These are phyloP conservation scores for Trichoderma semiorbis DNA, from an alignment of 2,329 filamentous ascomycete species.

Conservation along the genomic window DNA sequence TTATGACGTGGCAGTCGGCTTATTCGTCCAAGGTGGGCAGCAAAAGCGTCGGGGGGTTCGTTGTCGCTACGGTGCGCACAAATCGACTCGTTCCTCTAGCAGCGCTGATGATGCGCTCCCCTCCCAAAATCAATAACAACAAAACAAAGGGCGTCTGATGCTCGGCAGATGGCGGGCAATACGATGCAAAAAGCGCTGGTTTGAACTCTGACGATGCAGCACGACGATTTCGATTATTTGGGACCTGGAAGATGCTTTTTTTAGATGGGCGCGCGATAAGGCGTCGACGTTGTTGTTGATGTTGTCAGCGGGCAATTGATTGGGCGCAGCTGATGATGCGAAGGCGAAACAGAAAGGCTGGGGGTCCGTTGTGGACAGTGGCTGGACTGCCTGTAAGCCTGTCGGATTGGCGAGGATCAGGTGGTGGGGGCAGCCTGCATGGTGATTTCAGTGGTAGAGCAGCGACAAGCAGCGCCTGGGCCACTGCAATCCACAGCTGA, in stretches of 20 bases:
- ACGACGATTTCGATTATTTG: not conserved
- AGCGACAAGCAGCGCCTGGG: not conserved
- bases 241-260: not conserved
- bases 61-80: conserved; percentile 12
- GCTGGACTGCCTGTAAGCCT: conserved; percentile 12
- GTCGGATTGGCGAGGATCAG: conserved; percentile 7
- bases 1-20: conserved; percentile 14
- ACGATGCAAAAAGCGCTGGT: not conserved
- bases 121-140: not conserved
- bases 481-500: conserved; percentile 2
- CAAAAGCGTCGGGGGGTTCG: conserved; percentile 2
- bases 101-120: not conserved
- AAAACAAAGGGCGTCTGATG: not conserved
- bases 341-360: conserved; percentile 20
- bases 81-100: conserved; percentile 2
- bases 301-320: conserved; percentile 16
- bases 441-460: not conserved
- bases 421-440: not conserved
- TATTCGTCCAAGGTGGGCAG: conserved; percentile 9
- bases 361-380: conserved; percentile 15
- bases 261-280: conserved; percentile 4
- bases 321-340: conserved; percentile 1
- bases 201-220: not conserved
- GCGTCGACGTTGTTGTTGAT: conserved; percentile 6
- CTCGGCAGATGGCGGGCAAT: not conserved